A percentile compares a stretch with the other conserved stretches of the same genome.
Evolutionary conservation across 2,329 filamentous ascomycete species (phyloP).

Genomic region (Cytospora leucostoma): DNA sequence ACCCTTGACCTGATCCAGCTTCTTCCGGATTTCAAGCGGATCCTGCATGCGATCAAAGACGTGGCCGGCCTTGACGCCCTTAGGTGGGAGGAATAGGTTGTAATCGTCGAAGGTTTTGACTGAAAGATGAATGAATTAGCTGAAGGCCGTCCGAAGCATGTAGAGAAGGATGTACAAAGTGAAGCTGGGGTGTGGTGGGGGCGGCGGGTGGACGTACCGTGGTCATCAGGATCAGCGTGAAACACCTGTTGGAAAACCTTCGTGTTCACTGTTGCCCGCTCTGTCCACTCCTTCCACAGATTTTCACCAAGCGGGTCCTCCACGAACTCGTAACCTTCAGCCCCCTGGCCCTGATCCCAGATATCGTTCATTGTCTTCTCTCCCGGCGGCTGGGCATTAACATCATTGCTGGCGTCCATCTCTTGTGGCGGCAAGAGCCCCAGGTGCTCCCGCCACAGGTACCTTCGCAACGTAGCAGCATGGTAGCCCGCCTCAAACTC

Average conservation of each 20-base stretch:
- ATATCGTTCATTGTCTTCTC: constrained; percentile 67
- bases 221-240: constrained; percentile 86
- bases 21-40: constrained; percentile 69
- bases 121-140: constrained; percentile 33
- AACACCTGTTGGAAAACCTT: constrained; percentile 77
- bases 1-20: constrained; percentile 78
- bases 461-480: constrained; percentile 76
- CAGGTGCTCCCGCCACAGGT: constrained; percentile 88
- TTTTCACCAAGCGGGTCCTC: constrained; percentile 70
- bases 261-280: constrained; percentile 70
- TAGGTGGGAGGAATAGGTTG: constrained; percentile 71
- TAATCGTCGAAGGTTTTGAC: constrained; percentile 91
- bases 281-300: constrained; percentile 70
- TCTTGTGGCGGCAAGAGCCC: constrained; percentile 77
- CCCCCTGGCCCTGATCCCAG: constrained; percentile 59
- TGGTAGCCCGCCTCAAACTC: constrained; percentile 78
- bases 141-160: not conserved
- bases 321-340: constrained; percentile 65
- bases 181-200: too few relatives aligned
- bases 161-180: not conserved
- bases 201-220: constrained; percentile 52
- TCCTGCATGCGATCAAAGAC: constrained; percentile 80
- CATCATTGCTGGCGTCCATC: constrained; percentile 65
- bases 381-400: constrained; percentile 72
- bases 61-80: constrained; percentile 78